Percentiles rank a stretch among this genome's conserved stretches.
Conservation (phyloP, 176 grass and related monocot species). For the Saccharum officinarum region DNA sequence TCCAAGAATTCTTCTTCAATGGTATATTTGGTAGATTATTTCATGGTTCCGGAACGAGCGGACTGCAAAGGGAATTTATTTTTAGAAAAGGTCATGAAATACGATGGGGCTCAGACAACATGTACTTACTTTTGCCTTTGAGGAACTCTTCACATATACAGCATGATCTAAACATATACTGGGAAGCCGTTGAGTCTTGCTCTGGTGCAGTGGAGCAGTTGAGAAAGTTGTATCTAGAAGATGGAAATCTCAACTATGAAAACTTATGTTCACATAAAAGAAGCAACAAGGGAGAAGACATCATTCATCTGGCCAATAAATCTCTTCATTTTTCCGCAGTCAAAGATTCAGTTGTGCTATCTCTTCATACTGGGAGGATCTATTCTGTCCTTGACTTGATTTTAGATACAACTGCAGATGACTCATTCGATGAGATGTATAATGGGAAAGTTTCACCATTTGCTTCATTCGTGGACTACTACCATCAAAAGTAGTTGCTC, state of each 20-base stretch:
- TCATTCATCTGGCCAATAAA: constrained; percentile 79
- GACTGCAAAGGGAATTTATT: constrained; percentile 64
- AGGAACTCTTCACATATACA: constrained; percentile 38
- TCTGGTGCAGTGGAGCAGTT: constrained; percentile 58
- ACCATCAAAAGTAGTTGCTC: constrained; percentile 56
- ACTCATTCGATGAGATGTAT: constrained; percentile 71
- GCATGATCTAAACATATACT: constrained; percentile 57
- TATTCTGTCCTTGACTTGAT: constrained; percentile 79
- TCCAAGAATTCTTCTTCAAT: constrained; percentile 95
- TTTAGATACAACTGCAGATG: constrained; percentile 53
- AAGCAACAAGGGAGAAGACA: constrained; percentile 37
- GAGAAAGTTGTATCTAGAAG: constrained; percentile 57
- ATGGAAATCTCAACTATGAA: constrained; percentile 31
- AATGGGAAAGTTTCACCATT: constrained; percentile 54
- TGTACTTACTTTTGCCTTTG: constrained; percentile 92
- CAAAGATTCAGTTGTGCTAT: constrained; percentile 77
- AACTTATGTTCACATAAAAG: constrained; percentile 20
- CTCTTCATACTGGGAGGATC: constrained; percentile 86
- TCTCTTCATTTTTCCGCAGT: constrained; percentile 50
- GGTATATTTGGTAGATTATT: constrained; percentile 90
- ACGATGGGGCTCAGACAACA: constrained; percentile 65
- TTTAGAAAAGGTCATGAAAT: constrained; percentile 63
- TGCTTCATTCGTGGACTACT: constrained; percentile 66
- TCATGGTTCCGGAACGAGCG: constrained; percentile 53
- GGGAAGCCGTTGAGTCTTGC: constrained; percentile 71